These are phyloP conservation scores for Paracoccidioides brasiliensis DNA, from an alignment of 2,329 filamentous ascomycete species.

Conservation along the genomic window DNA sequence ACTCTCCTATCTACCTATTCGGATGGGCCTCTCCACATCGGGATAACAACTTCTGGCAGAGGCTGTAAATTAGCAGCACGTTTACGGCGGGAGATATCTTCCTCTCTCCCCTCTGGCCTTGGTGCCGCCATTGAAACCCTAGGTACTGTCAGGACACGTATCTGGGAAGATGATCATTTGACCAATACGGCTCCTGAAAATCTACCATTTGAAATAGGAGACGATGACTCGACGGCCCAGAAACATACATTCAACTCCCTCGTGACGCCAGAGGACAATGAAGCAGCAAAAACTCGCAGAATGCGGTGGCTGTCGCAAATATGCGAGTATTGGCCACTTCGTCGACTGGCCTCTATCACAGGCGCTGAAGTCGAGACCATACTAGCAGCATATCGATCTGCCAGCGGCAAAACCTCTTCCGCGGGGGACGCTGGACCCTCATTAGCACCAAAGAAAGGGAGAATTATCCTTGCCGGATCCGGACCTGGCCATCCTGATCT, in stretches of 20 bases:
- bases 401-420: conserved; percentile 8
- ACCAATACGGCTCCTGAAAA: conserved; percentile 32
- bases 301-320: conserved; percentile 92
- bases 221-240: conserved; percentile 44
- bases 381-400: conserved; percentile 52
- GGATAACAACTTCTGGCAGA: conserved; percentile 86
- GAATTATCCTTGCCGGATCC: conserved; percentile 78
- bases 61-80: conserved; percentile 88
- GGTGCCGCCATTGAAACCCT: conserved; percentile 66
- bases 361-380: conserved; percentile 68
- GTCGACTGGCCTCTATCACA: conserved; percentile 62
- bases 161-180: conserved; percentile 60
- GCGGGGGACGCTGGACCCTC: conserved; percentile 7
- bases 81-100: conserved; percentile 75
- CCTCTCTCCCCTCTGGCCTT: conserved; percentile 60
- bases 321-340: conserved; percentile 96
- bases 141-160: conserved; percentile 56
- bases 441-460: conserved; percentile 37
- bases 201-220: conserved; percentile 33
- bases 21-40: conserved; percentile 85
- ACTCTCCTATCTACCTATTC: conserved; percentile 76
- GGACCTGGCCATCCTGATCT: conserved; percentile 89
- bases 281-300: conserved; percentile 62
- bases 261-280: conserved; percentile 54
- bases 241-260: conserved; percentile 72